Percentiles rank a stretch among this genome's conserved stretches.
Conservation (phyloP, 495 filamentous ascomycete species). For the Aspergillus heteromorphus region DNA sequence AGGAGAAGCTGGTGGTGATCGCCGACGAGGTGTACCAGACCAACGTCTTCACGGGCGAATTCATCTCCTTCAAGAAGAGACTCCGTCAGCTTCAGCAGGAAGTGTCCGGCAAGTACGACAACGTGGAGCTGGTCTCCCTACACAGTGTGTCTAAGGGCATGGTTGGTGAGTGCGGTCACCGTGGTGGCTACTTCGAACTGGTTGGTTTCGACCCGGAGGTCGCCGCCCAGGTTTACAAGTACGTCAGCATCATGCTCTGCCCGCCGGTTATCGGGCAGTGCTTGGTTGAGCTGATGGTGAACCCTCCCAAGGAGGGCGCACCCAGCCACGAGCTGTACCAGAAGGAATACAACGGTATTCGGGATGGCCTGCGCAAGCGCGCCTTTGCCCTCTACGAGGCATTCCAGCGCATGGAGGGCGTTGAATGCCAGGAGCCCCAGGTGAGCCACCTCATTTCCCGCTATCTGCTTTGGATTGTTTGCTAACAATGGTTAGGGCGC, state of each 20-base stretch:
- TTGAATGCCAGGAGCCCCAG: slow-evolving; percentile 76
- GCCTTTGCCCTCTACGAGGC: slow-evolving; percentile 81
- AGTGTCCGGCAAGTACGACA: slow-evolving; percentile 66
- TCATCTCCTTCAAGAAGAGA: slow-evolving; percentile 89
- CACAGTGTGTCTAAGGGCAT: slow-evolving; percentile 93
- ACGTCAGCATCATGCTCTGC: slow-evolving; percentile 91
- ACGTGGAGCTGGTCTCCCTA: slow-evolving; percentile 79
- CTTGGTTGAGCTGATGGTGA: slow-evolving; percentile 93
- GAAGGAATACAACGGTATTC: slow-evolving; percentile 77
- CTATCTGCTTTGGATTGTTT: neutral
- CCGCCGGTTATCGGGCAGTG: slow-evolving; percentile 94
- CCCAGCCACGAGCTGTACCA: slow-evolving; percentile 77
- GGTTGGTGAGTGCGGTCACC: slow-evolving; percentile 96
- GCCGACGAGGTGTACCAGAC: slow-evolving; percentile 99
- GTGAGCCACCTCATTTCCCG: slow-evolving; percentile 22
- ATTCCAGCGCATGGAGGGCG: slow-evolving; percentile 92
- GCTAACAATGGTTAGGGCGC: slow-evolving; percentile 53
- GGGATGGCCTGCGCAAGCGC: slow-evolving; percentile 64
- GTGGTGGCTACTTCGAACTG: slow-evolving; percentile 95
- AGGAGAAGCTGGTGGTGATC: slow-evolving; percentile 81
- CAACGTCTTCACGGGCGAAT: slow-evolving; percentile 90
- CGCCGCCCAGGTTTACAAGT: slow-evolving; percentile 94
- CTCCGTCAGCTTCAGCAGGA: slow-evolving; percentile 79
- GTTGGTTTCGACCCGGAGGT: slow-evolving; percentile 82
- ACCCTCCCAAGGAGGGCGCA: slow-evolving; percentile 78